Conservation (phyloP, 2,329 filamentous ascomycete species). For the Penicillium sclerotigenum region DNA sequence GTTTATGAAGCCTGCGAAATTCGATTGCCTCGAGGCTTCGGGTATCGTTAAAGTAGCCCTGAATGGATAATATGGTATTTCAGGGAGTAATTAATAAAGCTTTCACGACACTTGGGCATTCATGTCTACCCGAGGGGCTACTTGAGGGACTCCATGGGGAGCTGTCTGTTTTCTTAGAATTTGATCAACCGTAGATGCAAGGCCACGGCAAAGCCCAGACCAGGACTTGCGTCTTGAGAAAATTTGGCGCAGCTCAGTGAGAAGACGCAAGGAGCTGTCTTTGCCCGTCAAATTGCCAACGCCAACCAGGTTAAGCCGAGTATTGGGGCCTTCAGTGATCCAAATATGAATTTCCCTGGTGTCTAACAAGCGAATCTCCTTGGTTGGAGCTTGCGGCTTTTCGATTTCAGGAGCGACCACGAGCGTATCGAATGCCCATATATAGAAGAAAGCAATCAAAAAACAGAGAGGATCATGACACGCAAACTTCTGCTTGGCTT, state of each 20-base stretch:
- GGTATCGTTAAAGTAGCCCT: not conserved
- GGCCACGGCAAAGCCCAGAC: not conserved
- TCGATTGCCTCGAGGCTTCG: not conserved
- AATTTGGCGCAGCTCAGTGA: not conserved
- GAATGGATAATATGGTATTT: not conserved
- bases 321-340: not conserved
- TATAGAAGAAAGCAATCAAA: not conserved
- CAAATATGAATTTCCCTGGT: not conserved
- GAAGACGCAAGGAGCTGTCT: not conserved
- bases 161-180: not conserved
- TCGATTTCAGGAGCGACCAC: not conserved
- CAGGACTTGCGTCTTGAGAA: not conserved
- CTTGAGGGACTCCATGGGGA: not conserved
- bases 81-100: not conserved
- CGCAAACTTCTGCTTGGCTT: not conserved
- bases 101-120: not conserved
- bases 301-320: not conserved
- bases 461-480: conserved; percentile 3
- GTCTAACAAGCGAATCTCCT: not conserved
- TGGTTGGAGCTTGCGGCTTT: not conserved
- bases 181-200: not conserved
- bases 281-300: not conserved
- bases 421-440: not conserved
- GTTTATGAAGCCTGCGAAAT: not conserved
- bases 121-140: not conserved